These are phyloP conservation scores for Fusarium sp. DNA, from an alignment of 2,329 filamentous ascomycete genomes.

Conservation along the genomic window DNA sequence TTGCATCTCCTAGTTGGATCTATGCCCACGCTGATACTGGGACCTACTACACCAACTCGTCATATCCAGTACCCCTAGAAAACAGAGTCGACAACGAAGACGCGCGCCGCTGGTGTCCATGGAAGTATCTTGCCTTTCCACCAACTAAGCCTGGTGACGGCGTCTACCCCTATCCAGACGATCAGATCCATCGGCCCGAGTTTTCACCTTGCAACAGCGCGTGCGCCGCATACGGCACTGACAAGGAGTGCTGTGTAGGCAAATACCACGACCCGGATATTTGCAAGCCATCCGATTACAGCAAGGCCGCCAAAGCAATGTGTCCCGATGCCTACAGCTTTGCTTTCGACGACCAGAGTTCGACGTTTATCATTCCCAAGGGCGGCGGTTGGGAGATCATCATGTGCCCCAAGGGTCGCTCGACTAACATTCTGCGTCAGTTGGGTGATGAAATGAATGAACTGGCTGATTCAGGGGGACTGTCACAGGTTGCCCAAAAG, in stretches of 20 bases:
- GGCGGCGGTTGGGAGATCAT: slow-evolving; percentile 84
- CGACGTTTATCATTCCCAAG: slow-evolving; percentile 71
- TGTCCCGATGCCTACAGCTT: slow-evolving; percentile 90
- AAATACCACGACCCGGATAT: slow-evolving; percentile 71
- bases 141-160: slow-evolving; percentile 79
- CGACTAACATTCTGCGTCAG: slow-evolving; percentile 68
- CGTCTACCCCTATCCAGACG: slow-evolving; percentile 84
- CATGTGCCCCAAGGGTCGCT: slow-evolving; percentile 77
- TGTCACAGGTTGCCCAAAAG: slow-evolving; percentile 50
- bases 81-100: slow-evolving; percentile 65
- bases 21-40: slow-evolving; percentile 66
- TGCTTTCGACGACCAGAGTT: slow-evolving; percentile 70
- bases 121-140: slow-evolving; percentile 77
- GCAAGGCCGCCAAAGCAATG: slow-evolving; percentile 75
- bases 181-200: slow-evolving; percentile 74
- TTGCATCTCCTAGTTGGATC: slow-evolving; percentile 75
- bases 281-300: slow-evolving; percentile 77
- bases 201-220: slow-evolving; percentile 85
- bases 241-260: slow-evolving; percentile 82
- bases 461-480: slow-evolving; percentile 57
- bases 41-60: slow-evolving; percentile 71
- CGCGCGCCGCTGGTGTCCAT: slow-evolving; percentile 81
- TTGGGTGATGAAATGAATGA: slow-evolving; percentile 63
- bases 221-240: slow-evolving; percentile 75
- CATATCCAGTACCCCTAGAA: slow-evolving; percentile 77